phyloP scores from a whole-genome alignment of 306 rosid genomes.

The Comarum palustre region DNA sequence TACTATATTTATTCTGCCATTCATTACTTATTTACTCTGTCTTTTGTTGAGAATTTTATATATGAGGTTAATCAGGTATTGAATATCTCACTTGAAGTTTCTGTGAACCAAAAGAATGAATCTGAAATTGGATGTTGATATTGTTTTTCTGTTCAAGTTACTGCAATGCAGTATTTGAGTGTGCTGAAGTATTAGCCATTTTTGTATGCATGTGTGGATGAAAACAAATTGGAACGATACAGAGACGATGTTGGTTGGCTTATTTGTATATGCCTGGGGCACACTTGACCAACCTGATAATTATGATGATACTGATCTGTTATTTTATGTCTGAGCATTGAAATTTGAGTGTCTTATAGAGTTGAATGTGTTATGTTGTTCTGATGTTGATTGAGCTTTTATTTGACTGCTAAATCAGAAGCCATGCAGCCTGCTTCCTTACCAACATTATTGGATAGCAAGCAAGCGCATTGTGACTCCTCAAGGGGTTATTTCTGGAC shows the following conservation, averaged over 20 bases:
- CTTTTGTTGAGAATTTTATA: neutral
- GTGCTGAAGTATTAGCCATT: neutral
- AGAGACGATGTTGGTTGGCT: neutral
- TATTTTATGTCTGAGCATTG: neutral
- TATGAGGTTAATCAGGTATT: neutral
- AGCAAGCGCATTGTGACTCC: constrained; percentile 88
- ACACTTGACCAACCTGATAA: neutral
- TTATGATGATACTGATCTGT: neutral
- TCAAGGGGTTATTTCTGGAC: constrained; percentile 75
- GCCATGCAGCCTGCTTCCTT: constrained; percentile 69
- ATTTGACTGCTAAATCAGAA: constrained; percentile 27
- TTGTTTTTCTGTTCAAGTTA: neutral
- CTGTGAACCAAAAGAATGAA: neutral
- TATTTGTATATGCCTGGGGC: neutral
- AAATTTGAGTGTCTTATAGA: neutral
- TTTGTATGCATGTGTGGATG: neutral
- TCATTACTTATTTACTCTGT: too few species aligned
- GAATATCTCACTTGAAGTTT: neutral
- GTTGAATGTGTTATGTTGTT: neutral
- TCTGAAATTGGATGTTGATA: neutral
- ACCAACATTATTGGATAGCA: constrained; percentile 64
- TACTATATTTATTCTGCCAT: neutral
- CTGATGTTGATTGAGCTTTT: neutral
- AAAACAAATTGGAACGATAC: neutral
- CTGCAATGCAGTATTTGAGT: neutral